These are phyloP conservation scores for Leccinum disarticulatum DNA, from an alignment of 768 basidiomycete species.

Conservation along the genomic window DNA sequence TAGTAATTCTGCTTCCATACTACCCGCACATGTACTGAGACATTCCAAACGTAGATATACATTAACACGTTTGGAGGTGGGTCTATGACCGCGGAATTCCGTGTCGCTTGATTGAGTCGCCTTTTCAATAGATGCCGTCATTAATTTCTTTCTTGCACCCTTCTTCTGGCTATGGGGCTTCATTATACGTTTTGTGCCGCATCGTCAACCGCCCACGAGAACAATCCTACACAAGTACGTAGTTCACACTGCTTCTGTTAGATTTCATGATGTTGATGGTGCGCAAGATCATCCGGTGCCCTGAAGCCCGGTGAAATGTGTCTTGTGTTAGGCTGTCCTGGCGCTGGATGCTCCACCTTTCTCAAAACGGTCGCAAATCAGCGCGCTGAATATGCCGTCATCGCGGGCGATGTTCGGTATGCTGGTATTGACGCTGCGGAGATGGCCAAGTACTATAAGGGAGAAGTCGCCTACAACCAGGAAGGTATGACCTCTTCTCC, in stretches of 20 bases:
- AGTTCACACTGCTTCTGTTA: background rate
- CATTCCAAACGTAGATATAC: slow-evolving; percentile 39
- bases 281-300: slow-evolving; percentile 59
- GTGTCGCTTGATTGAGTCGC: background rate
- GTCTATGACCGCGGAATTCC: slow-evolving; percentile 19
- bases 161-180: slow-evolving; percentile 47
- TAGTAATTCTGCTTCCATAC: slow-evolving; percentile 2
- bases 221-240: slow-evolving; percentile 62
- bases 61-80: slow-evolving; percentile 60
- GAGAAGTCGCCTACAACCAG: slow-evolving; percentile 78
- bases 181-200: slow-evolving; percentile 40
- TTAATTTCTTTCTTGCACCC: slow-evolving; percentile 54
- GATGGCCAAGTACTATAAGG: slow-evolving; percentile 75
- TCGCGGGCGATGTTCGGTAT: slow-evolving; percentile 76
- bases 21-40: background rate
- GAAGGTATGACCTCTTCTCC: slow-evolving; percentile 46
- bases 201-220: slow-evolving; percentile 39
- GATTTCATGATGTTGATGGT: background rate
- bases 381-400: slow-evolving; percentile 58
- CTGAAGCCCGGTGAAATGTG: slow-evolving; percentile 86
- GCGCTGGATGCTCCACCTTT: slow-evolving; percentile 84
- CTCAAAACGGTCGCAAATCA: slow-evolving; percentile 81
- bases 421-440: slow-evolving; percentile 75
- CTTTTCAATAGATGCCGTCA: slow-evolving; percentile 43
- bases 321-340: slow-evolving; percentile 79